Evolutionary conservation across 768 basidiomycete species (phyloP).

Genomic region (Phaeolepiota aurea): DNA sequence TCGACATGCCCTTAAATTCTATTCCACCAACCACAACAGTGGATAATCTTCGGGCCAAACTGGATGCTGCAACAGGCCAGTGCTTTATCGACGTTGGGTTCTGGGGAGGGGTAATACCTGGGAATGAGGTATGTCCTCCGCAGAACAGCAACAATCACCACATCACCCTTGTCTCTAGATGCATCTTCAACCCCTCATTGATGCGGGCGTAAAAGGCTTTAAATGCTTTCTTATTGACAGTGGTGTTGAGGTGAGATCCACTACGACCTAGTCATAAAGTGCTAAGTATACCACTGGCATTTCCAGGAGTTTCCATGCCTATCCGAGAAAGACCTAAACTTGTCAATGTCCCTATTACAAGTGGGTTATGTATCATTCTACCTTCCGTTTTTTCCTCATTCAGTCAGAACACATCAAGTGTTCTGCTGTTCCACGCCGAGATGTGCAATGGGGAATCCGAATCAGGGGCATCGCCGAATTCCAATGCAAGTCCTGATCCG

Average conservation of each 20-base stretch:
- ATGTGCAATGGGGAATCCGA: slow-evolving; percentile 33
- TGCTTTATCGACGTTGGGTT: slow-evolving; percentile 81
- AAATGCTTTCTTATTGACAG: slow-evolving; percentile 96
- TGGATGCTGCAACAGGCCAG: slow-evolving; percentile 59
- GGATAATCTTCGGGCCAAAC: slow-evolving; percentile 63
- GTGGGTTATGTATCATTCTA: slow-evolving; percentile 27
- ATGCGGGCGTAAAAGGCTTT: slow-evolving; percentile 87
- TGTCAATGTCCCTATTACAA: slow-evolving; percentile 69
- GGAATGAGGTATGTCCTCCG: slow-evolving; percentile 57
- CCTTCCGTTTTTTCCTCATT: slow-evolving; percentile 3
- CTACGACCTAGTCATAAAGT: too few species aligned
- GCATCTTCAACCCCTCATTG: slow-evolving; percentile 67
- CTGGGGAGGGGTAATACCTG: slow-evolving; percentile 94
- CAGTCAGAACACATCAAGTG: slow-evolving; percentile 52
- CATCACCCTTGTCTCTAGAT: slow-evolving; percentile 31
- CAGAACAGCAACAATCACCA: background rate
- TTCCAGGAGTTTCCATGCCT: slow-evolving; percentile 94
- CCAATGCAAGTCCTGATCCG: slow-evolving; percentile 20
- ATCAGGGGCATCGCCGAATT: background rate
- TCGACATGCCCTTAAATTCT: slow-evolving; percentile 98
- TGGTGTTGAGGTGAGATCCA: slow-evolving; percentile 71
- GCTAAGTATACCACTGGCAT: too few species aligned
- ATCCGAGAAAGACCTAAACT: slow-evolving; percentile 52
- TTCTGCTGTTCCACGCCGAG: slow-evolving; percentile 92
- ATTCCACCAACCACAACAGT: slow-evolving; percentile 93